These are phyloP conservation scores for Yamadazyma mexicana DNA, from an alignment of 1,139 yeast species.

Conservation along the genomic window DNA sequence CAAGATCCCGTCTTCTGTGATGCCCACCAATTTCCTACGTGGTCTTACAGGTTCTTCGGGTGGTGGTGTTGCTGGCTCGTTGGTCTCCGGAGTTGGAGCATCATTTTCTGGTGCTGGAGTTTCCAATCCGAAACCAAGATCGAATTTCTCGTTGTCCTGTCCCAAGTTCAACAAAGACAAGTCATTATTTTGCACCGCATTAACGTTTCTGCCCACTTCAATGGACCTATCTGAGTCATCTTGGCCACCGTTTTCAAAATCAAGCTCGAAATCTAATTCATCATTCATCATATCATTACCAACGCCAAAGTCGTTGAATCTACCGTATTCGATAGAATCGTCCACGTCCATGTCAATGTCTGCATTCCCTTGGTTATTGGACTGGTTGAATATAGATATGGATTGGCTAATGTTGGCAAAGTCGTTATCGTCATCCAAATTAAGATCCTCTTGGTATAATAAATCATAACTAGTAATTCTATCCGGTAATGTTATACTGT, in stretches of 20 bases:
- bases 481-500: constrained; percentile 65
- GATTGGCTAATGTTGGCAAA: neutral
- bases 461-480: constrained; percentile 79
- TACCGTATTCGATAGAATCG: constrained; percentile 60
- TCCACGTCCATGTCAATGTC: constrained; percentile 25
- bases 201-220: constrained; percentile 49
- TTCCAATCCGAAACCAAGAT: constrained; percentile 27
- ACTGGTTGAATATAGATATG: neutral
- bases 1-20: constrained; percentile 40
- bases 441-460: constrained; percentile 62
- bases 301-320: constrained; percentile 31
- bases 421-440: constrained; percentile 45
- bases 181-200: constrained; percentile 25
- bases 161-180: constrained; percentile 30
- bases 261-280: constrained; percentile 41
- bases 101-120: constrained; percentile 30
- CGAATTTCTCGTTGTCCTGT: constrained; percentile 13
- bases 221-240: constrained; percentile 35
- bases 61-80: constrained; percentile 18
- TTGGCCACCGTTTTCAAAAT: constrained; percentile 13
- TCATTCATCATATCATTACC: constrained; percentile 33
- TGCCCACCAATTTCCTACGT: constrained; percentile 31
- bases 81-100: constrained; percentile 16
- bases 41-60: constrained; percentile 17
- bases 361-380: neutral